phyloP scores from a whole-genome alignment of 2,329 filamentous ascomycete species.

The Torrubiellomyces zombiae region DNA sequence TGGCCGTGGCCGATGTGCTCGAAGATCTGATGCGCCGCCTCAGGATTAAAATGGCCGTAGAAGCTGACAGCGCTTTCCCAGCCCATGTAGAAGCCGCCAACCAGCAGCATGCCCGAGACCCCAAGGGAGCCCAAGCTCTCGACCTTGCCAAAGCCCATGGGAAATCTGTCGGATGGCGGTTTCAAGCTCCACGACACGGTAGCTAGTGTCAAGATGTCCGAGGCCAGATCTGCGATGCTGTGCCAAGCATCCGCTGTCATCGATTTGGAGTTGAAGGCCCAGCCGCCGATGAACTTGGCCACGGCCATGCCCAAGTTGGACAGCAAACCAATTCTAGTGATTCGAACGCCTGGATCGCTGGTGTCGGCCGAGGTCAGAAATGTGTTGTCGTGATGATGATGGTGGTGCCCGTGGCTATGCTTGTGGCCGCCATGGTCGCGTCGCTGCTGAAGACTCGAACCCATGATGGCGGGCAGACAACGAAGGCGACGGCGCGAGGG shows the following conservation, averaged over 20 bases:
- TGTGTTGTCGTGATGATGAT: constrained; percentile 81
- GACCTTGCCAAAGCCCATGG: constrained; percentile 90
- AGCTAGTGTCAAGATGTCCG: constrained; percentile 81
- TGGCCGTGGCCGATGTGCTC: constrained; percentile 48
- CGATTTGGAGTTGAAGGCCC: constrained; percentile 85
- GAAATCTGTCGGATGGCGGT: constrained; percentile 68
- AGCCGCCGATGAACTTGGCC: constrained; percentile 81
- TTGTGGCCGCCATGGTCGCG: constrained; percentile 14
- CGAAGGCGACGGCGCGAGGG: constrained; percentile 8
- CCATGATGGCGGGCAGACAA: constrained; percentile 11
- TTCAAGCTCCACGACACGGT: constrained; percentile 90
- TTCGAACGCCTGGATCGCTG: constrained; percentile 48
- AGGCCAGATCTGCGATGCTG: constrained; percentile 86
- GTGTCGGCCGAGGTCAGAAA: constrained; percentile 82
- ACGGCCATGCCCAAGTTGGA: constrained; percentile 91
- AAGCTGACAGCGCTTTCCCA: constrained; percentile 53
- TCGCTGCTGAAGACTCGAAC: constrained; percentile 15
- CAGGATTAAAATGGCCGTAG: constrained; percentile 56
- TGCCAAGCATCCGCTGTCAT: constrained; percentile 91
- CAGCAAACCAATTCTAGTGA: constrained; percentile 43
- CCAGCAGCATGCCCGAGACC: constrained; percentile 78
- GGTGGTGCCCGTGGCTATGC: constrained; percentile 42
- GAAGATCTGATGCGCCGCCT: constrained; percentile 47
- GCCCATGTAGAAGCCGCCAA: constrained; percentile 85
- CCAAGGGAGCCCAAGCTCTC: constrained; percentile 88